Conservation (phyloP, 2,329 filamentous ascomycete genomes). For the Scedosporium apiospermum region DNA sequence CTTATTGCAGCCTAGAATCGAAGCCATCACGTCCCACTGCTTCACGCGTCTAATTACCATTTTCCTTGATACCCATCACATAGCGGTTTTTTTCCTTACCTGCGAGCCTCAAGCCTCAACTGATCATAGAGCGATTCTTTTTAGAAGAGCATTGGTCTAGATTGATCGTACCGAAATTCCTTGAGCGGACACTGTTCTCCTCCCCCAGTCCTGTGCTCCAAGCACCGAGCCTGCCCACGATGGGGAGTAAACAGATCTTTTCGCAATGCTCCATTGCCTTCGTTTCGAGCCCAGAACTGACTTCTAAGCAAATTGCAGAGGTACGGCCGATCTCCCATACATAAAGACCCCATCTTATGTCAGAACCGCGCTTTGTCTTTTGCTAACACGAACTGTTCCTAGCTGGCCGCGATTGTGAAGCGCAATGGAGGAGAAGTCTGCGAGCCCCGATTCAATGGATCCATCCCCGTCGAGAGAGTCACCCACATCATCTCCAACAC, state of each 20-base stretch:
- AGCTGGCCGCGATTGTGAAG: slow-evolving; percentile 33
- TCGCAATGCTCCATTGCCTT: slow-evolving; percentile 34
- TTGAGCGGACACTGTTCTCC: neutral
- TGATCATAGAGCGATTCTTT: neutral
- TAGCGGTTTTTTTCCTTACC: slow-evolving; percentile 1
- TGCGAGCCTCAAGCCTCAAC: too few species aligned
- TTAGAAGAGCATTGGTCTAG: too few species aligned
- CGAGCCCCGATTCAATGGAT: slow-evolving; percentile 36
- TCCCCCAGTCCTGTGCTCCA: neutral
- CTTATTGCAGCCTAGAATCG: slow-evolving; percentile 9
- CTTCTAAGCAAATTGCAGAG: slow-evolving; percentile 30
- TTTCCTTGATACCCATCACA: neutral
- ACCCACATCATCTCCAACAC: slow-evolving; percentile 59
- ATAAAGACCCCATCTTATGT: too few species aligned
- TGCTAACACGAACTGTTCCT: neutral
- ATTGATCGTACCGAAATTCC: too few species aligned
- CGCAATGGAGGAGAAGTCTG: slow-evolving; percentile 42
- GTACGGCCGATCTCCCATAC: slow-evolving; percentile 16
- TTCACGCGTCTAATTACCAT: neutral
- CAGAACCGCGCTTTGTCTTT: neutral
- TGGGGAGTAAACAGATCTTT: slow-evolving; percentile 23
- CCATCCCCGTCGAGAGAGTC: slow-evolving; percentile 34
- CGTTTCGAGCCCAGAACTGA: slow-evolving; percentile 30
- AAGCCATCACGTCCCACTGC: slow-evolving; percentile 9
- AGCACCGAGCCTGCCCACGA: slow-evolving; percentile 4